phyloP scores from a whole-genome alignment of 1,284 basidiomycete genomes.

The Veloporphyrellus conicus region DNA sequence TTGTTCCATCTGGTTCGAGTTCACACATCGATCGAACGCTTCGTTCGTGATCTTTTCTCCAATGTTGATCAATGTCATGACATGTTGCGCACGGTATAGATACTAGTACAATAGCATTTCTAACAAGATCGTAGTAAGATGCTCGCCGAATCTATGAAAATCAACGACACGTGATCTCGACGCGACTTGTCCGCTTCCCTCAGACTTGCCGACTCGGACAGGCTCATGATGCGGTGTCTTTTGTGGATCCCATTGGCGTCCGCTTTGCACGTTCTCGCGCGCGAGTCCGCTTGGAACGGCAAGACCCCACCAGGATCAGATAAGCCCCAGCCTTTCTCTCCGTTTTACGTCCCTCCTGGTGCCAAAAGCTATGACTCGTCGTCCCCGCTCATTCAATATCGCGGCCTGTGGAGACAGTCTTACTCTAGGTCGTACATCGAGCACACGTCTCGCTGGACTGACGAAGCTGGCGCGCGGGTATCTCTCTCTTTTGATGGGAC shows the following conservation, averaged over 20 bases:
- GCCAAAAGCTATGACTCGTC: constrained; percentile 64
- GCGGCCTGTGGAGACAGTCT: constrained; percentile 53
- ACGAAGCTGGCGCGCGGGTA: constrained; percentile 47
- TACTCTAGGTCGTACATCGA: constrained; percentile 50
- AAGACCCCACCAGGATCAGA: constrained; percentile 51
- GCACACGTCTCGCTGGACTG: constrained; percentile 50
- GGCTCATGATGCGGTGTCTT: not conserved
- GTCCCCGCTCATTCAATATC: constrained; percentile 59
- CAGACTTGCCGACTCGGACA: not conserved
- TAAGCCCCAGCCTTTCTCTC: constrained; percentile 46
- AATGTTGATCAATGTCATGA: constrained; percentile 23
- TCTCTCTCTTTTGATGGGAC: constrained; percentile 62
- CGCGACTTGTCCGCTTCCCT: not conserved
- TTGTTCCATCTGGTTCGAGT: constrained; percentile 25
- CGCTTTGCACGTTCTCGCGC: constrained; percentile 9
- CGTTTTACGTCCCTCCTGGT: constrained; percentile 70
- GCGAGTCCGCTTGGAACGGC: constrained; percentile 63
- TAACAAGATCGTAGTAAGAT: constrained; percentile 19
- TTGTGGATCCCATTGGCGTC: constrained; percentile 12
- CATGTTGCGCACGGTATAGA: constrained; percentile 35
- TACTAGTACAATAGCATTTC: constrained; percentile 36
- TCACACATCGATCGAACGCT: constrained; percentile 31
- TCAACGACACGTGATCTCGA: constrained; percentile 27
- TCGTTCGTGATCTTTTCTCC: constrained; percentile 19
- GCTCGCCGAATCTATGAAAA: constrained; percentile 3